Percentiles rank a stretch among this genome's conserved stretches.
These are phyloP conservation scores for Plasmodium fragile DNA, from an alignment of 169 alveolate species.

Conservation along the genomic window DNA sequence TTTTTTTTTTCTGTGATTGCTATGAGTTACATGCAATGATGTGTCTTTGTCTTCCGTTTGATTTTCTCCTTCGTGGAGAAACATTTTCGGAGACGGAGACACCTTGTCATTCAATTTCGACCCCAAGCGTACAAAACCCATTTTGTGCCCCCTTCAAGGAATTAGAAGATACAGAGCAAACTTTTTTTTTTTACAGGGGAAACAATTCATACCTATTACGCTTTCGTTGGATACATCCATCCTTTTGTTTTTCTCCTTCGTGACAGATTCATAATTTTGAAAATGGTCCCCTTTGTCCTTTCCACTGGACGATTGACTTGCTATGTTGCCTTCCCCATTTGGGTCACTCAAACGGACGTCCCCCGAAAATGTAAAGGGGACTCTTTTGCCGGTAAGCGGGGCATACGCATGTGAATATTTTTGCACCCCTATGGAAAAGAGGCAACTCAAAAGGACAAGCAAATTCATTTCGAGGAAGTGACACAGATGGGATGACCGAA, in stretches of 20 bases:
- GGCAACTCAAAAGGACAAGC: not conserved
- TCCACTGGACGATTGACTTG: not conserved
- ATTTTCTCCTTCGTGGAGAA: not conserved
- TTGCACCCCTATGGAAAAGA: constrained; percentile 1
- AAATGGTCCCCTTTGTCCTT: not conserved
- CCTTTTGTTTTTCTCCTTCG: not conserved
- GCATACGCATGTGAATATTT: not conserved
- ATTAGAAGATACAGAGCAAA: not conserved
- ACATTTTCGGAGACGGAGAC: not conserved
- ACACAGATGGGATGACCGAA: not conserved
- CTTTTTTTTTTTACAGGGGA: not conserved
- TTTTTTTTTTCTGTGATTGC: not conserved
- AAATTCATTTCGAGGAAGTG: constrained; percentile 13
- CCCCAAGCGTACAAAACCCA: not conserved
- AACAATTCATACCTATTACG: constrained; percentile 23
- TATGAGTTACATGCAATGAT: not conserved
- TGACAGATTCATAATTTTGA: not conserved
- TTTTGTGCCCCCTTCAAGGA: not conserved
- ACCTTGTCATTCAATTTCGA: not conserved
- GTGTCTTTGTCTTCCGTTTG: not conserved
- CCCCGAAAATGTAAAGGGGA: constrained; percentile 40
- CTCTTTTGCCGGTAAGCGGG: not conserved
- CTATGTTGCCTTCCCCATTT: not conserved
- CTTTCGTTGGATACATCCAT: not conserved
- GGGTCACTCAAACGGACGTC: constrained; percentile 4